Evolutionary conservation across 208 protist genomes (phyloP).

Genomic region (Trypanosoma melophagium): DNA sequence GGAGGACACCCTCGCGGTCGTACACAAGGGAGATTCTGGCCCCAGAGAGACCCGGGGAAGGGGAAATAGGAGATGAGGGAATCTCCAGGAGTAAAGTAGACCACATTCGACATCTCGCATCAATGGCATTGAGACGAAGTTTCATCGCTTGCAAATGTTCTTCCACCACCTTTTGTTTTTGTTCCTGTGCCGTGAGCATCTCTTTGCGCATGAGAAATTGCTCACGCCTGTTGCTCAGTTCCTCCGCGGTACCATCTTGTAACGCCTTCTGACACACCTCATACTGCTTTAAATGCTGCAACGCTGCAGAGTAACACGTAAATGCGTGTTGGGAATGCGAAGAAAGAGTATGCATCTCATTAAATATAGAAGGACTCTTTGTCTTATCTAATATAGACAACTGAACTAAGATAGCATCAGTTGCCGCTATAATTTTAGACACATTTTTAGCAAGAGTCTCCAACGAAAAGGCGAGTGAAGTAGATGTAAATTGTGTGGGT

Average conservation of each 20-base stretch:
- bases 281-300: slow-evolving; percentile 67
- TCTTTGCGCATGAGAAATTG: slow-evolving; percentile 73
- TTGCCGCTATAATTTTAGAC: slow-evolving; percentile 42
- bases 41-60: background rate
- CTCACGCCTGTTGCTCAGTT: slow-evolving; percentile 73
- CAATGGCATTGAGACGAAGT: slow-evolving; percentile 15
- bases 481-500: slow-evolving; percentile 55
- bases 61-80: background rate
- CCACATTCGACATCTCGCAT: slow-evolving; percentile 23
- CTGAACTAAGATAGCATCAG: slow-evolving; percentile 66
- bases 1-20: background rate
- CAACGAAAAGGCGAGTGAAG: slow-evolving; percentile 52
- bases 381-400: slow-evolving; percentile 46
- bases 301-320: slow-evolving; percentile 32
- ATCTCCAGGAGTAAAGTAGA: slow-evolving; percentile 10
- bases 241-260: slow-evolving; percentile 49
- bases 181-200: slow-evolving; percentile 62
- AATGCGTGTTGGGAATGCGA: slow-evolving; percentile 45
- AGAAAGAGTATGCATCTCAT: slow-evolving; percentile 36
- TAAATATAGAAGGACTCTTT: slow-evolving; percentile 37
- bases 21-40: background rate
- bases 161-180: slow-evolving; percentile 53
- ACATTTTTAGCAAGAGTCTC: slow-evolving; percentile 55
- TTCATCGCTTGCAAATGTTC: slow-evolving; percentile 32
- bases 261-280: slow-evolving; percentile 62